phyloP scores from a whole-genome alignment of 1,284 basidiomycete genomes.

The Tilletia caries region DNA sequence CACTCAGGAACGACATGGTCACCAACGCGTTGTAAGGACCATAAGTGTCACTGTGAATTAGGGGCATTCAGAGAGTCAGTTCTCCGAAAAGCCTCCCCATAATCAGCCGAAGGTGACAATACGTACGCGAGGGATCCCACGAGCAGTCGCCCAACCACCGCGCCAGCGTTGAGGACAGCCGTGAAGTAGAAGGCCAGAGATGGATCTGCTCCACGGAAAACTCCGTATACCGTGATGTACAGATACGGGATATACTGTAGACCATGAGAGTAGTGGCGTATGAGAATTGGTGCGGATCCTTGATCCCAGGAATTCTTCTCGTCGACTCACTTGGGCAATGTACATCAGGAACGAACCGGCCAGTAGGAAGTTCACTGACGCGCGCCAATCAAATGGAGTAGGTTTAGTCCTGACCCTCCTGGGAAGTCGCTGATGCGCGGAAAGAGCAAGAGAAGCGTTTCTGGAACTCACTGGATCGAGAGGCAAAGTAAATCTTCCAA shows the following conservation, averaged over 20 bases:
- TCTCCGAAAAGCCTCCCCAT: not conserved
- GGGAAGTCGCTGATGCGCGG: too few species aligned
- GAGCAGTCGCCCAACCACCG: conserved; percentile 13
- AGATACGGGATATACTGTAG: conserved; percentile 11
- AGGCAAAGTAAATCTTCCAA: not conserved
- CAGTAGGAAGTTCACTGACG: not conserved
- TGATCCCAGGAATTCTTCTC: not conserved
- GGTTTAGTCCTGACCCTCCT: not conserved
- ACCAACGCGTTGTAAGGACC: not conserved
- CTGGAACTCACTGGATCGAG: not conserved
- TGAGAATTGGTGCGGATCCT: not conserved
- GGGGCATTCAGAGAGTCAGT: not conserved
- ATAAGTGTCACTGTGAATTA: not conserved
- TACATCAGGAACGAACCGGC: not conserved
- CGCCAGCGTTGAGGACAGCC: conserved; percentile 13
- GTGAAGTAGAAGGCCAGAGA: conserved; percentile 16
- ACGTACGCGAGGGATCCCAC: not conserved
- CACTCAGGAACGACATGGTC: not conserved
- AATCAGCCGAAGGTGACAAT: too few species aligned
- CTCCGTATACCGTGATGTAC: conserved; percentile 15
- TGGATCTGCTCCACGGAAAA: conserved; percentile 9
- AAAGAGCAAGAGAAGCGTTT: too few species aligned
- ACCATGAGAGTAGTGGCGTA: not conserved
- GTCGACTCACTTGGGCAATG: not conserved
- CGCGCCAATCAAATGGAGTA: too few species aligned